These are phyloP conservation scores for Mimosa bimucronata DNA, from an alignment of 306 rosid genomes.

Conservation along the genomic window DNA sequence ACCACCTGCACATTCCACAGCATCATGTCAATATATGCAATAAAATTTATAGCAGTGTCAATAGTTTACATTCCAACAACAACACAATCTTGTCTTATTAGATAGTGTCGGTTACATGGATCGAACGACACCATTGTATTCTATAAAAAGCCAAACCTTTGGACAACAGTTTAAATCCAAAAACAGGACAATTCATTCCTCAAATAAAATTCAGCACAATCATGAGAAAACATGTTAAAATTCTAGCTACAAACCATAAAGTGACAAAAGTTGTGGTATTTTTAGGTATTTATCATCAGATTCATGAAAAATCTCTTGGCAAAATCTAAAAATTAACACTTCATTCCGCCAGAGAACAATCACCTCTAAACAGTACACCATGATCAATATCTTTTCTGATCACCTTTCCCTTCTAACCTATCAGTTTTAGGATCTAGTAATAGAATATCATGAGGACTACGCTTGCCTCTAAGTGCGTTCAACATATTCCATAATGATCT, in stretches of 20 bases:
- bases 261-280: background rate
- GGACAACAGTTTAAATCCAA: too few species aligned
- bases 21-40: background rate
- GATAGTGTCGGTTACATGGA: too few species aligned
- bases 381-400: background rate
- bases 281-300: background rate
- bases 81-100: too few species aligned
- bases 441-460: background rate
- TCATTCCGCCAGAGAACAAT: background rate
- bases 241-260: background rate
- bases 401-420: background rate
- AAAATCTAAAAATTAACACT: background rate
- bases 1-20: constrained; percentile 67
- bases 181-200: background rate
- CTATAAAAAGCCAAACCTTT: too few species aligned
- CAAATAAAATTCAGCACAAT: background rate
- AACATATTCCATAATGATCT: background rate
- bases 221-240: background rate
- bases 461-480: background rate
- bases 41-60: background rate
- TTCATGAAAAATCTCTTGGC: background rate
- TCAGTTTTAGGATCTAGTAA: constrained; percentile 3
- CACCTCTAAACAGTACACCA: background rate
- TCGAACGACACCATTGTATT: too few species aligned
- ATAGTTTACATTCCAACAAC: too few species aligned